Evolutionary conservation across 2,329 filamentous ascomycete genomes (phyloP), one percentile per base, ranked within the genome.

Genomic region (Knufia petricola): DNA sequence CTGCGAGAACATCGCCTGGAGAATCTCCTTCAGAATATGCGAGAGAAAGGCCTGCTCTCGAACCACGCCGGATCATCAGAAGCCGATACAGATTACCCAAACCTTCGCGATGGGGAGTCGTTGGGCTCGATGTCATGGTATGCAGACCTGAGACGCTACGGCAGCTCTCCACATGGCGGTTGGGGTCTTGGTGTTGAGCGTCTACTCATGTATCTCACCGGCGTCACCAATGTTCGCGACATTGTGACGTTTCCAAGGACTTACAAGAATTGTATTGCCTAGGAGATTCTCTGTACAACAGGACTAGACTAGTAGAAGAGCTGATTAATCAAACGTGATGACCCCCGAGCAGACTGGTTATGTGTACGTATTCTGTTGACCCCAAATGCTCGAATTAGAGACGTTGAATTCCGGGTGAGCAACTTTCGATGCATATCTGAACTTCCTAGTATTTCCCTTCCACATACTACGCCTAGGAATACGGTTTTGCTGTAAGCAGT

Each of bases 121-220:
- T 59, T 66, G 50, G 69, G 69, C n/a, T 69, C 70, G 52, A 66
- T 95, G 48, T 78, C 83, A 57, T 95, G 89, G 89, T 95, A 95
- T 63, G 72, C 87, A 20, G 88, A 95, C 64, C 74, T 95, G 52
- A 81, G 89, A 52, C 81, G 84, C 56, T 95, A 87, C 78, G 89
- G 89, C n/a, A 89, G 84, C 57, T 86, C 87, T 49, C 87, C 87
- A 30, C 89, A 95, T 60, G 89, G 89, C 36, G 89, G 89, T 1
- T 95, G 94, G 63, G 89, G 89, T 2, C 66, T 95, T 49, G 89
- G 89, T 7, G 94, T 94, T 62, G 89, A 95, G 71, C 79, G 89
- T 48, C 75, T 95, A 54, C 67, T 95, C 58, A 82, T 84, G 61
- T 95, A 94, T 68, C 72, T 95, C 48, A 79, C 84, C 26, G 88